phyloP scores from a whole-genome alignment of 768 basidiomycete genomes.

The Pulveroboletus sp. region DNA sequence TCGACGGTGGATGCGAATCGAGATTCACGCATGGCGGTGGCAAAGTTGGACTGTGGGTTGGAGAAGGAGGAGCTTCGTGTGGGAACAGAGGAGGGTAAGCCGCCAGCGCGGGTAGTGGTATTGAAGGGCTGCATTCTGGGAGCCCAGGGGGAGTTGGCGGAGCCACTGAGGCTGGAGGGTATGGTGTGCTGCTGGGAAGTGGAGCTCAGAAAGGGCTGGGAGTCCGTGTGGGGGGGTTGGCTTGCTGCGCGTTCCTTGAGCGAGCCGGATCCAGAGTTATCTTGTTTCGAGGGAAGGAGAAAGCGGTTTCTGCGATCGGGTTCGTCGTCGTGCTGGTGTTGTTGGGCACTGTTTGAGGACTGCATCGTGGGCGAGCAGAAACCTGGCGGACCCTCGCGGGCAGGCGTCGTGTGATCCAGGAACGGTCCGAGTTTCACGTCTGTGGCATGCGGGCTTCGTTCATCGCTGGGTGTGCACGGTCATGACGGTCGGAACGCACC shows the following conservation, averaged over 20 bases:
- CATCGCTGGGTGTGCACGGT: no score
- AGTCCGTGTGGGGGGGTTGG: constrained; percentile 58
- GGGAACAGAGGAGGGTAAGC: constrained; percentile 50
- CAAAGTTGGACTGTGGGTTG: constrained; percentile 50
- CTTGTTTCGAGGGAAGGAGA: constrained; percentile 39
- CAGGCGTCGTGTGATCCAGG: constrained; percentile 21
- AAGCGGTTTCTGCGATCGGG: constrained; percentile 62
- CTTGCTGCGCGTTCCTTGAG: constrained; percentile 63
- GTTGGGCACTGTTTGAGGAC: constrained; percentile 30
- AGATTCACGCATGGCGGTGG: constrained; percentile 60
- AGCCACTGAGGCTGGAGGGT: constrained; percentile 45
- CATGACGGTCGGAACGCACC: no score
- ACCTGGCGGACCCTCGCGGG: no score
- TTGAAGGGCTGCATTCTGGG: constrained; percentile 42
- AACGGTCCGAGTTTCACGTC: constrained; percentile 4
- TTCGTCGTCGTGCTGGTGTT: constrained; percentile 39
- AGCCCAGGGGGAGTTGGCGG: constrained; percentile 36
- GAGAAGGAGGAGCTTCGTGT: constrained; percentile 70
- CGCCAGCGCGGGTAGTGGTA: constrained; percentile 31
- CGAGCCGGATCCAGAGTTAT: constrained; percentile 32
- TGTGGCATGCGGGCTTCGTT: no score
- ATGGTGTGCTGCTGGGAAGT: constrained; percentile 48
- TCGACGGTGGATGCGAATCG: constrained; percentile 76
- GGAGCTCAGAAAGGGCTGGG: constrained; percentile 42
- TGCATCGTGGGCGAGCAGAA: no score